phyloP scores from a whole-genome alignment of 192 early-diverging fungal species.

The Radiomyces spectabilis region DNA sequence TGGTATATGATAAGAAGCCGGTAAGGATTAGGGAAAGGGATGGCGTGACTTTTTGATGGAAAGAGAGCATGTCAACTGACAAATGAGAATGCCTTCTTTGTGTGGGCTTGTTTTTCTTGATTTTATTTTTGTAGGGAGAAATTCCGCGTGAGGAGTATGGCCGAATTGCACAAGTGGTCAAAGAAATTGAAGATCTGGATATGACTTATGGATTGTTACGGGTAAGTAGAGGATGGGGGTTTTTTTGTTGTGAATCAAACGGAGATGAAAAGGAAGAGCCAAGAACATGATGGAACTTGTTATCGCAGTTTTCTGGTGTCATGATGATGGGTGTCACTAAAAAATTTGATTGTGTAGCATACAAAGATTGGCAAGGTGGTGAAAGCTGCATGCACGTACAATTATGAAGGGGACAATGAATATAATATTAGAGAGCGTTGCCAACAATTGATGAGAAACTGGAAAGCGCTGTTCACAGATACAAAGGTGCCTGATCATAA shows the following conservation, averaged over 20 bases:
- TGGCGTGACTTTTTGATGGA: no score
- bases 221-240: conserved; percentile 5
- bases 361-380: conserved; percentile 37
- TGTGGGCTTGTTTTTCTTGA: not conserved
- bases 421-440: conserved; percentile 20
- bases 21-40: conserved; percentile 6
- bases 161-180: conserved; percentile 24
- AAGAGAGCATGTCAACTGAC: no score
- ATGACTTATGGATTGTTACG: conserved; percentile 26
- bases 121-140: conserved; percentile 16
- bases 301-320: not conserved
- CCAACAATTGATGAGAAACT: conserved; percentile 22
- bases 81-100: no score
- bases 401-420: conserved; percentile 19
- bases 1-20: conserved; percentile 31
- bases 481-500: no score
- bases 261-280: no score
- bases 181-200: conserved; percentile 19
- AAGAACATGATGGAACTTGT: no score
- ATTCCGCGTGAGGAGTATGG: conserved; percentile 24
- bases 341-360: conserved; percentile 12
- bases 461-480: conserved; percentile 21
- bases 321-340: no score
- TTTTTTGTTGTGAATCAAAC: no score
- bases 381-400: conserved; percentile 22